Evolutionary conservation across 164 flowering plant species (phyloP).

Genomic region (Cinnamomum chago): DNA sequence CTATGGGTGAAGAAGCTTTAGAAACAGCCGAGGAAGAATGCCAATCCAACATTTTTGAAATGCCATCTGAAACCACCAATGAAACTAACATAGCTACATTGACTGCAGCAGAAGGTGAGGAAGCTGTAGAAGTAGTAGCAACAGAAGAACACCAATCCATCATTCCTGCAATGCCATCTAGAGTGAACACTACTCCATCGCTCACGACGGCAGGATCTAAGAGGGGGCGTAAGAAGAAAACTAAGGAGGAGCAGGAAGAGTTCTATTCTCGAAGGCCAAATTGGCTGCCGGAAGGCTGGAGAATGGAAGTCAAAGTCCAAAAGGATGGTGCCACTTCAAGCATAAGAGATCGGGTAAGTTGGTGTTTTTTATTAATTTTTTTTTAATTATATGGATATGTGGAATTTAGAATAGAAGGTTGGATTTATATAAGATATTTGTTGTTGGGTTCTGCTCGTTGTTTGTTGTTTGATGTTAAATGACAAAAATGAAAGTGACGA

Average conservation of each 20-base stretch:
- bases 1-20: too few relatives aligned
- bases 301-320: conserved; percentile 28
- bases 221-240: not conserved
- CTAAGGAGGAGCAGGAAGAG: not conserved
- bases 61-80: not conserved
- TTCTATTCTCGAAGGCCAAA: conserved; percentile 6
- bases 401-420: too few relatives aligned
- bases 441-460: too few relatives aligned
- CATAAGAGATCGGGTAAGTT: conserved; percentile 29
- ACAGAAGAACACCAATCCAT: too few relatives aligned
- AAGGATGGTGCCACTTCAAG: conserved; percentile 44
- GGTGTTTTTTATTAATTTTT: not conserved
- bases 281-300: conserved; percentile 48
- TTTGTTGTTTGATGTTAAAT: too few relatives aligned
- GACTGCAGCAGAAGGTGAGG: not conserved
- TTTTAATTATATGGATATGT: too few relatives aligned
- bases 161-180: not conserved
- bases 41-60: too few relatives aligned
- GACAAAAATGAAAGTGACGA: too few relatives aligned
- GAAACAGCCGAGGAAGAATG: too few relatives aligned
- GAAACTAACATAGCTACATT: too few relatives aligned
- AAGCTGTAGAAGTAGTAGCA: not conserved
- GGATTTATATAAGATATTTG: too few relatives aligned
- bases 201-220: not conserved
- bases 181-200: not conserved